These are phyloP conservation scores for Panicum miliaceum DNA, from an alignment of 176 grass and related monocot species.

Conservation along the genomic window DNA sequence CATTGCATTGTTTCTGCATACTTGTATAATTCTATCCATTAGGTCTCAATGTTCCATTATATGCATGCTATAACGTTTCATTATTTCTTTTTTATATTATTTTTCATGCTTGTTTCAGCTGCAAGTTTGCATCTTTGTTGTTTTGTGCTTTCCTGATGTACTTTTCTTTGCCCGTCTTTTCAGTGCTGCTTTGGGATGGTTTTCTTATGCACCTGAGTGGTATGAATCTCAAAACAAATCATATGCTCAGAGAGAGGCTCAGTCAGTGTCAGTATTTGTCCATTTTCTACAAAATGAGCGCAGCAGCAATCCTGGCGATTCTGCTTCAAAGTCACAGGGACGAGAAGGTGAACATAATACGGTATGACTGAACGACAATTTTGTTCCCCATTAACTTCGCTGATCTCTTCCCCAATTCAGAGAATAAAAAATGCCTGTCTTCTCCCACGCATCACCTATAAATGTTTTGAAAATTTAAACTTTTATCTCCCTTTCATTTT, in stretches of 20 bases:
- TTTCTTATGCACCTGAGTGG: constrained; percentile 91
- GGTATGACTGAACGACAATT: constrained; percentile 54
- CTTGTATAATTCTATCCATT: constrained; percentile 27
- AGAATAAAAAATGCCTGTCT: constrained; percentile 20
- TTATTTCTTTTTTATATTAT: background rate
- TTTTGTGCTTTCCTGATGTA: constrained; percentile 36
- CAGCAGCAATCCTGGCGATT: constrained; percentile 52
- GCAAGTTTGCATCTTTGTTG: constrained; percentile 30
- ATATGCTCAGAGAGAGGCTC: constrained; percentile 91
- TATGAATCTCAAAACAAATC: constrained; percentile 93
- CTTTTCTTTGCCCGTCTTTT: constrained; percentile 29
- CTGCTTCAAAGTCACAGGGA: constrained; percentile 62
- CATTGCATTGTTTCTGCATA: constrained; percentile 22
- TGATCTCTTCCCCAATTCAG: background rate
- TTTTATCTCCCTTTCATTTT: constrained; percentile 12
- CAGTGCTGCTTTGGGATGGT: constrained; percentile 98
- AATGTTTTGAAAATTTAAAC: constrained; percentile 26
- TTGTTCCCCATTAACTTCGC: constrained; percentile 11
- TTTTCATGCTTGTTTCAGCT: constrained; percentile 5
- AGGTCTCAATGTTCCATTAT: constrained; percentile 24
- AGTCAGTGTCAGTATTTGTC: constrained; percentile 95
- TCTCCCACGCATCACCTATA: constrained; percentile 16
- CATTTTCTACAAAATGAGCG: constrained; percentile 83
- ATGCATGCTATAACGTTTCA: constrained; percentile 24
- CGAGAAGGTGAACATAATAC: constrained; percentile 71